Conservation (phyloP, 495 filamentous ascomycete genomes). For the Durotheca rogersii region DNA sequence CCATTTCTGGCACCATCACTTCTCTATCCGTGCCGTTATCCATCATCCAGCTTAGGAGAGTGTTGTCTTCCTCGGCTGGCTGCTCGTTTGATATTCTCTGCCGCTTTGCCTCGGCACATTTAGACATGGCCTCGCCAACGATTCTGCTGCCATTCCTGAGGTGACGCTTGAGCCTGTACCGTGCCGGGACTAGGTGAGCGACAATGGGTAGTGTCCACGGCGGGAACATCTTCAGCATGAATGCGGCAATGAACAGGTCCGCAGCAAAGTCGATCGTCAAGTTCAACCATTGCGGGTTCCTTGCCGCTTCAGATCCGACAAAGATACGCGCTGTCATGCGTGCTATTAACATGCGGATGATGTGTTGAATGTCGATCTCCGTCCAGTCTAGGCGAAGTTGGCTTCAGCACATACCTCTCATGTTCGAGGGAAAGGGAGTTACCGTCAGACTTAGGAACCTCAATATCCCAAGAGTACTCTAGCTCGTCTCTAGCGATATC, state of each 20-base stretch:
- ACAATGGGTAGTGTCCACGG: slow-evolving; percentile 1
- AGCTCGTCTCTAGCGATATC: too few relatives aligned
- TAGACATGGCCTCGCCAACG: too few relatives aligned
- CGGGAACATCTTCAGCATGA: slow-evolving; percentile 12
- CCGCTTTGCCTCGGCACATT: background rate
- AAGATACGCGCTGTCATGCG: slow-evolving; percentile 47
- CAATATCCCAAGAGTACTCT: too few relatives aligned
- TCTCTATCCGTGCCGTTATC: slow-evolving; percentile 6
- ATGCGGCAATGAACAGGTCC: slow-evolving; percentile 42
- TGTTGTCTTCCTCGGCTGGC: background rate
- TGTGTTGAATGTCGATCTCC: slow-evolving; percentile 4
- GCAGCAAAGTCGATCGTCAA: slow-evolving; percentile 48
- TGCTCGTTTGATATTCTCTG: background rate
- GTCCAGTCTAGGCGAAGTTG: slow-evolving; percentile 1
- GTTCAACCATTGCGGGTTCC: slow-evolving; percentile 49
- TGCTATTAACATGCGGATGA: slow-evolving; percentile 36
- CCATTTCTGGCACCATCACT: slow-evolving; percentile 4
- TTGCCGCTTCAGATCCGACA: slow-evolving; percentile 42
- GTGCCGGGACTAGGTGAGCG: slow-evolving; percentile 1
- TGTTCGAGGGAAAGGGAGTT: too few relatives aligned
- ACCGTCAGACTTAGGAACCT: too few relatives aligned
- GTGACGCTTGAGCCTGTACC: background rate
- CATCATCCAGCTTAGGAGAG: slow-evolving; percentile 16
- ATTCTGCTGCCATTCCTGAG: too few relatives aligned
- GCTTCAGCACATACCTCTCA: too few relatives aligned